These are phyloP conservation scores for Colletotrichum destructivum DNA, from an alignment of 2,329 filamentous ascomycete genomes.

Conservation along the genomic window DNA sequence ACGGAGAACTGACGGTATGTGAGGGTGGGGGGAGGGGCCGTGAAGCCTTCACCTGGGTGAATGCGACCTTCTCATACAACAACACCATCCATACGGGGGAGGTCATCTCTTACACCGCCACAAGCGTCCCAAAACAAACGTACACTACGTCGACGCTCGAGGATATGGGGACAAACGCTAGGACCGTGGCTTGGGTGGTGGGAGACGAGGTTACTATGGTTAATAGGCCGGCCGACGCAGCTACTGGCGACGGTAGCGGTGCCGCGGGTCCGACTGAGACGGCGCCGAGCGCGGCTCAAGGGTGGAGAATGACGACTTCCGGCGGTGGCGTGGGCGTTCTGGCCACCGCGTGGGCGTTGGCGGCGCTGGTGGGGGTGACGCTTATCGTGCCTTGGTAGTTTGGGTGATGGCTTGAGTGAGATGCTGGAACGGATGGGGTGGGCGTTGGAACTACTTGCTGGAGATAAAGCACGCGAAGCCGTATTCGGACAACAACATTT, in stretches of 20 bases:
- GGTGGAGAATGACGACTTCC: neutral
- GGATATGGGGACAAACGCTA: neutral
- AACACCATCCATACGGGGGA: neutral
- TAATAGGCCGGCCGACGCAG: neutral
- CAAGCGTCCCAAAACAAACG: neutral
- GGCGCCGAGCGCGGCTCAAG: neutral
- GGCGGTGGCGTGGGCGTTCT: neutral
- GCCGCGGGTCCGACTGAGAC: neutral
- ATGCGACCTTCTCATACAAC: conserved; percentile 18
- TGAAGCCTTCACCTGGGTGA: neutral
- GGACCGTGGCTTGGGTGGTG: neutral
- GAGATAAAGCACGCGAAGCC: neutral
- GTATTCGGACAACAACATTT: too few relatives aligned
- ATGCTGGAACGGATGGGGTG: neutral
- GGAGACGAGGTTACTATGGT: neutral
- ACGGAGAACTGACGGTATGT: conserved; percentile 14
- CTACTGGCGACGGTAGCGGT: neutral
- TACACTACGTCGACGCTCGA: neutral
- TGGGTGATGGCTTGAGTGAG: too few relatives aligned
- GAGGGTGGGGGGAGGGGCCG: neutral
- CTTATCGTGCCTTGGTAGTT: neutral
- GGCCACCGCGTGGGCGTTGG: neutral
- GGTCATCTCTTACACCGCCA: neutral
- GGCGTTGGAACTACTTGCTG: neutral
- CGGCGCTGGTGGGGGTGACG: neutral